Evolutionary conservation across 345 rosid genomes (phyloP).

Genomic region (Viola odorata): DNA sequence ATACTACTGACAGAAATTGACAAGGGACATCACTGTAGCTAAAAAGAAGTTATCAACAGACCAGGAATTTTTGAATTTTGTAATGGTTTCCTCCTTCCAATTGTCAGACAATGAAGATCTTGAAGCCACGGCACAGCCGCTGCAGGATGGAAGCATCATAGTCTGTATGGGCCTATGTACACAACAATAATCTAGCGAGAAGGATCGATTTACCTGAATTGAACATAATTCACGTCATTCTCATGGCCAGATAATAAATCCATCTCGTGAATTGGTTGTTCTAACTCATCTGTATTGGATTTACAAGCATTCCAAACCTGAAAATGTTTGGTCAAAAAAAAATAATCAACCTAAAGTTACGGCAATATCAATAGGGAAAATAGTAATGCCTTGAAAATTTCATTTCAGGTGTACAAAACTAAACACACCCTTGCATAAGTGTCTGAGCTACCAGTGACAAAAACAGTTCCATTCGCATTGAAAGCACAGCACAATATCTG

Average conservation of each 20-base stretch:
- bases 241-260: slow-evolving; percentile 93
- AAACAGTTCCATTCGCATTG: slow-evolving; percentile 89
- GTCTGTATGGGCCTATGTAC: neutral
- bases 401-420: slow-evolving; percentile 18
- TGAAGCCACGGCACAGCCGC: slow-evolving; percentile 92
- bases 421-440: slow-evolving; percentile 84
- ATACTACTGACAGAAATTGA: neutral
- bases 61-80: slow-evolving; percentile 89
- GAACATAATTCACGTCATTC: slow-evolving; percentile 98
- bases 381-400: neutral
- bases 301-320: slow-evolving; percentile 95
- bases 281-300: slow-evolving; percentile 52
- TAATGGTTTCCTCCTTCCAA: slow-evolving; percentile 66
- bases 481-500: slow-evolving; percentile 93
- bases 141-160: slow-evolving; percentile 34
- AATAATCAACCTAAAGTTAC: slow-evolving; percentile 16
- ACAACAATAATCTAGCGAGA: slow-evolving; percentile 1
- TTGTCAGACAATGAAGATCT: slow-evolving; percentile 59
- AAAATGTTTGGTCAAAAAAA: slow-evolving; percentile 19
- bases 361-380: slow-evolving; percentile 16
- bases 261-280: slow-evolving; percentile 82
- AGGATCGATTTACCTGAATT: slow-evolving; percentile 64
- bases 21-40: neutral
- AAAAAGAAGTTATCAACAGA: slow-evolving; percentile 23
- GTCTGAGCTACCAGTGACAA: slow-evolving; percentile 98